phyloP scores from a whole-genome alignment of 2,329 filamentous ascomycete genomes.

The Zopfia rhizophila region DNA sequence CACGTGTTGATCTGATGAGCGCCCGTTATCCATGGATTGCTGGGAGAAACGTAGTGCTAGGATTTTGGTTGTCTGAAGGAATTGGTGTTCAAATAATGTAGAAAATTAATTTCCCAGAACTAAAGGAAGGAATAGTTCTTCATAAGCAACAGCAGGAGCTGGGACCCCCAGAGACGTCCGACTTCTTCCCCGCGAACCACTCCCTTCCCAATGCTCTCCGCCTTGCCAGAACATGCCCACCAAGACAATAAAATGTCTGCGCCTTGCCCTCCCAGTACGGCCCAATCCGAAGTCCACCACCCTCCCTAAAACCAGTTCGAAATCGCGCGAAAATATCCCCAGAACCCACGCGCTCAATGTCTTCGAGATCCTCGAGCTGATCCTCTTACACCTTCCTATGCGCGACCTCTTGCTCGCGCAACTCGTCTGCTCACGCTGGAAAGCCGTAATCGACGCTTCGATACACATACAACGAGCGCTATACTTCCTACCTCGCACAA shows the following conservation, averaged over 20 bases:
- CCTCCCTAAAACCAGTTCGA: neutral
- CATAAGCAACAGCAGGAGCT: too few relatives aligned
- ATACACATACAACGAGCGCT: slow-evolving; percentile 21
- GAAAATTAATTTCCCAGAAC: too few relatives aligned
- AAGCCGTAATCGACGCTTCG: slow-evolving; percentile 21
- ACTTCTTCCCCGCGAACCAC: too few relatives aligned
- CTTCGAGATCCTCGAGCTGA: slow-evolving; percentile 17
- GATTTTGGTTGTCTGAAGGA: too few relatives aligned
- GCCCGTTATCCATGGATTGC: too few relatives aligned
- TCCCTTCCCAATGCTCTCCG: neutral
- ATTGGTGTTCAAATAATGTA: too few relatives aligned
- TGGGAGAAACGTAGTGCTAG: too few relatives aligned
- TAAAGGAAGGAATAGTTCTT: too few relatives aligned
- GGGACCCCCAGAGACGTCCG: too few relatives aligned
- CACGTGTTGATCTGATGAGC: too few relatives aligned
- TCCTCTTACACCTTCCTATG: slow-evolving; percentile 17
- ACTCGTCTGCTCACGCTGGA: slow-evolving; percentile 17
- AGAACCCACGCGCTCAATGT: slow-evolving; percentile 11
- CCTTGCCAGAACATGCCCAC: slow-evolving; percentile 2
- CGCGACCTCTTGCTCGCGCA: slow-evolving; percentile 24
- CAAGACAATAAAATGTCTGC: slow-evolving; percentile 3
- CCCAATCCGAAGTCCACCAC: neutral
- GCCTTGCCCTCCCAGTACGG: slow-evolving; percentile 4
- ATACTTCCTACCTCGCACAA: slow-evolving; percentile 14
- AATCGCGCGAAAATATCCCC: slow-evolving; percentile 4